Evolutionary conservation across 257 asterid species (phyloP), one percentile per base, ranked within the genome.

Genomic region (Solanum rostratum): DNA sequence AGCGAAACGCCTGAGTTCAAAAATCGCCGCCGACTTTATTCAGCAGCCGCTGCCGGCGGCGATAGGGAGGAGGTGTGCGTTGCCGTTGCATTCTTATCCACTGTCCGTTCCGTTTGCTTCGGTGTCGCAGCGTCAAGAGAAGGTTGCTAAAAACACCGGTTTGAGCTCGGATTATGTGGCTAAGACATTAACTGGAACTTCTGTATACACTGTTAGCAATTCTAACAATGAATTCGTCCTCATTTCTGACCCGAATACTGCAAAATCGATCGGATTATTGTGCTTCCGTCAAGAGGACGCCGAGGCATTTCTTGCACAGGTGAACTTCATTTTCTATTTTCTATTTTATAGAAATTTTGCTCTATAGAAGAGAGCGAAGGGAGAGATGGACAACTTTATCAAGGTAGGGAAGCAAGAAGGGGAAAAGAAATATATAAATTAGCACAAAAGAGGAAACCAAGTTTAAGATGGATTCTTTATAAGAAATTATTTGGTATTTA

Each of bases 231-330:
- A 96, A 81, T 96, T 96, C 84, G 97, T 96, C 84, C 92, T 96
- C 81, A 91, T 96, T 62, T 96, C 99, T 79, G 96, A 96, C 82
- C 88, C 96, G 2, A 88, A 89, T 50, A 92, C 96, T 20, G 88
- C 86, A 33, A 96, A 95, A 91, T 95, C 99, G 60, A 96, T 96
- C 68, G 98, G 99, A 15, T 90, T 96, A 89, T 95, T 96, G 79
- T 95, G 99, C 81, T 96, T 96, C 68, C 98, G 99, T 60, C 89
- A 87, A 57, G 98, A 96, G 86, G 99, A 96, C 30, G 99, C 99
- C 68, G 97, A 96, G 62, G 90, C 98, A 80, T 96, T 93, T 87
- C 97, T 95, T 19, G 97, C 99, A 65, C 98, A 96, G 99, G 99
- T 95, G 10, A 57, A 8, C n/a, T 33, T 41, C 82, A 55, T 70